Base-by-base conservation (phyloP, 2,329 filamentous ascomycete genomes). In the Fusarium armeniacum region DNA sequence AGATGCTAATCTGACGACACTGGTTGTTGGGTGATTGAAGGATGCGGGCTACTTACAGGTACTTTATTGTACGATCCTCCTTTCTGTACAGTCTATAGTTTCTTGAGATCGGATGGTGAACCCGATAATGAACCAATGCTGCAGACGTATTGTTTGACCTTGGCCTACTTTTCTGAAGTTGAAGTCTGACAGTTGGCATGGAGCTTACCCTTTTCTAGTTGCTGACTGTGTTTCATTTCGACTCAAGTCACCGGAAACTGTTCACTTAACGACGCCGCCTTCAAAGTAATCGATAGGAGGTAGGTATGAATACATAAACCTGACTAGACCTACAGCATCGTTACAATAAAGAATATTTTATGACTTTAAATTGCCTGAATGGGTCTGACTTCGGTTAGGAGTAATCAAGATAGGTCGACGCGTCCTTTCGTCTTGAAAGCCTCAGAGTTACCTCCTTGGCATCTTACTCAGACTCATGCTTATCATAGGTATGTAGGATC, bases 11-110 rank as follows among this genome's bases (percentile, higher is more conserved):
- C 36, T 11, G 28, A 30, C 9, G 28, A 30, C 10, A 30, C 28
- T 30, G 9, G 28, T 4, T 10, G 9, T 20, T 38, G 0, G 5
- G n/a, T 3, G 6, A 0, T 8, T n/a, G 4, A 6, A 12, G 12
- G n/a, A 20, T 20, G n/a, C 2, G 6, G 36, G 12, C 12, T 20
- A 5, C n/a, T 4, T 0, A 13, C 2, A 12, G 0, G 15, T 20
- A 6, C 15, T 3, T 22, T 36, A 10, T 36, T 18, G 0, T n/a
- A 2, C 16, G 0, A 9, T 1, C 6, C 16, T 10, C 8, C 2
- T 18, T 35, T 35, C 33, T 7, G 4, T 28, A 18, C 18, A 18
- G 8, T 2, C 33, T 30, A 36, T 10, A 10, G 5, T 18, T 2
- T 40, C 12, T 8, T 6, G 3, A 20, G n/a, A 40, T 22, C 20